Base-by-base conservation (phyloP, 805 yeast genomes). In the Metschnikowia rubicola region DNA sequence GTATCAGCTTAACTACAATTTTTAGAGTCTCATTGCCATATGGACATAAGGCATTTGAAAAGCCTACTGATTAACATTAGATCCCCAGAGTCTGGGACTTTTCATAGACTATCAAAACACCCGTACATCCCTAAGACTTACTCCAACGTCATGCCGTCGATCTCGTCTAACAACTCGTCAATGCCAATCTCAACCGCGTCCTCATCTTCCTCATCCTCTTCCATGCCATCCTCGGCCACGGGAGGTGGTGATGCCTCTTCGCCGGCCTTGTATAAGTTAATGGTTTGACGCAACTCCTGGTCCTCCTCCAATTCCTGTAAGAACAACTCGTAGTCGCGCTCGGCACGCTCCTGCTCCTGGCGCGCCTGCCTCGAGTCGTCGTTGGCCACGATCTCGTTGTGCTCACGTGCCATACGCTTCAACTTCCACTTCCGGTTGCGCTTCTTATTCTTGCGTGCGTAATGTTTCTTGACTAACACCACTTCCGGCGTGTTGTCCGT, bases 231-330 rank as follows among this genome's bases (percentile, higher is more conserved):
- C 30, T 68, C 80, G 26, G 62, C 62, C 10, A 62, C 60, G 30
- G 50, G 53, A 9, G 59, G 52, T 12, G 52, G 58, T 11, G 59
- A 60, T 21, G 26, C 26, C 43, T 44, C 56, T 33, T 58, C 65
- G 44, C 59, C 66, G 45, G 84, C 81, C 72, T 90, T 94, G 75
- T 94, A 94, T 61, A 94, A 62, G 64, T 94, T 92, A 67, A 94
- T 81, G 39, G 89, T 82, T 60, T 86, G 90, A 75, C 99, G 86
- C 65, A 94, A 79, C 65, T 94, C 99, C 46, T 83, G 83, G 70
- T 94, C 99, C 70, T 94, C 98, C 74, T 94, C 99, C 65, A 94
- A 81, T 67, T 94, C 97, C 72, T 89, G 97, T 71, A 94, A 80
- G 88, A 94, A 94, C 56, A 85, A 64, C 72, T 92, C 99, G 73